Base-by-base conservation (phyloP, 2,329 filamentous ascomycete species). In the Penicillium sp. region DNA sequence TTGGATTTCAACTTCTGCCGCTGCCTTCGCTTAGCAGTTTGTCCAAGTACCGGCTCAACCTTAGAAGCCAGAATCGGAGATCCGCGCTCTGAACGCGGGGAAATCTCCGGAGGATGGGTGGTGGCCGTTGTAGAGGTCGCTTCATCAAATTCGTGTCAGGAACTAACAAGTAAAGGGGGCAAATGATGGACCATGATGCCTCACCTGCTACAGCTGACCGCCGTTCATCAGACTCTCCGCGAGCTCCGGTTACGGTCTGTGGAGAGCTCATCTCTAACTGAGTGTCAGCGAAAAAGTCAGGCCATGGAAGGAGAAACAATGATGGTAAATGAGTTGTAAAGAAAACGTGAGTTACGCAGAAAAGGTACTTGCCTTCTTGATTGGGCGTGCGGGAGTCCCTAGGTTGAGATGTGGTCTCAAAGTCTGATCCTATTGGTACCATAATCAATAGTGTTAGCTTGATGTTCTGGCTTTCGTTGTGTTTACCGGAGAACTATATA, bases 1-100 rank as follows among this genome's bases (percentile, higher is more conserved):
- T 33, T 37, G 8, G 26, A 13, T 3, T 8, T 6, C 48, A 13
- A 13, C 51, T 40, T 53, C 35, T n/a, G 38, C 35, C 5, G 13
- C 22, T 19, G 40, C 35, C n/a, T 53, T 35, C 10, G 19, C 51
- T 28, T 53, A 58, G 30, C 33, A 14, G 13, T 25, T 11, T n/a
- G 26, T 45, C 28, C 48, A 33, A 22, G 7, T 35, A 35, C 28
- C 48, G 48, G 48, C 14, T 35, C 6, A 7, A n/a, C n/a, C 48
- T 22, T 25, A 10, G 42, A 22, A 28, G 19, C 38, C n/a, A 11
- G 53, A 46, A 13, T n/a, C 8, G 42, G 19, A 48, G 53, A 38
- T 48, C 26, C 40, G 30, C 42, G 53, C 25, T 56, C 53, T 48
- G 30, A n/a, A 19, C 40, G 53, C 53, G 53, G 43, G 4, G 40